Percentiles rank a stretch among this genome's conserved stretches.
phyloP scores from a whole-genome alignment of 2,329 filamentous ascomycete species.

The Ophiocordyceps camponoti-leonardi region DNA sequence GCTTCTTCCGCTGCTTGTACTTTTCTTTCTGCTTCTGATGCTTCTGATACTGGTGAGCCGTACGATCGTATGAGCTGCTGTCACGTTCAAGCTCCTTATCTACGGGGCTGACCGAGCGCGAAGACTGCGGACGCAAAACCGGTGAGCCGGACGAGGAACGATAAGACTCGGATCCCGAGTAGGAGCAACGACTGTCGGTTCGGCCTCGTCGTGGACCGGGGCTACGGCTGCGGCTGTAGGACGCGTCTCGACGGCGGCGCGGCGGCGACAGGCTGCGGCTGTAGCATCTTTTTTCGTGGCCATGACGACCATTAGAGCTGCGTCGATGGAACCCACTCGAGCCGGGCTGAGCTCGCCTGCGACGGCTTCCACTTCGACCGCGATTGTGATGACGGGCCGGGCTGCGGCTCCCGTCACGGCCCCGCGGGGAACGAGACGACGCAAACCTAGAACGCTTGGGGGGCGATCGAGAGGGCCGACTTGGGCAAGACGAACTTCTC shows the following conservation, averaged over 20 bases:
- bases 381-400: slow-evolving; percentile 9
- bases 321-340: slow-evolving; percentile 9
- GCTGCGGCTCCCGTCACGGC: slow-evolving; percentile 13
- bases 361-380: slow-evolving; percentile 8
- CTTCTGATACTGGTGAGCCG: slow-evolving; percentile 11
- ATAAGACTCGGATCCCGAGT: slow-evolving; percentile 8
- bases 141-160: slow-evolving; percentile 2
- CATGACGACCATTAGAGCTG: slow-evolving; percentile 6
- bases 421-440: neutral
- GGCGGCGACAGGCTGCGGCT: slow-evolving; percentile 10
- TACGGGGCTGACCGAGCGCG: slow-evolving; percentile 8
- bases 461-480: slow-evolving; percentile 6
- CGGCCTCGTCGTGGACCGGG: slow-evolving; percentile 4
- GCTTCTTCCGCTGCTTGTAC: no score
- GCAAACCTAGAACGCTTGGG: neutral
- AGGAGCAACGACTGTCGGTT: slow-evolving; percentile 7
- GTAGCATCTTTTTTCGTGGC: neutral
- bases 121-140: slow-evolving; percentile 1
- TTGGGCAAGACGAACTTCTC: slow-evolving; percentile 13
- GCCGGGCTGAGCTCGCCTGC: no score
- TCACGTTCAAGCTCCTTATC: neutral
- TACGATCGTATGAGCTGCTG: neutral
- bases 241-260: slow-evolving; percentile 2
- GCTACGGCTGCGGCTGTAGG: slow-evolving; percentile 12
- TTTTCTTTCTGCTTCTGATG: neutral